Conservation (phyloP, 1,139 yeast species). For the Arxiozyma heterogenica region DNA sequence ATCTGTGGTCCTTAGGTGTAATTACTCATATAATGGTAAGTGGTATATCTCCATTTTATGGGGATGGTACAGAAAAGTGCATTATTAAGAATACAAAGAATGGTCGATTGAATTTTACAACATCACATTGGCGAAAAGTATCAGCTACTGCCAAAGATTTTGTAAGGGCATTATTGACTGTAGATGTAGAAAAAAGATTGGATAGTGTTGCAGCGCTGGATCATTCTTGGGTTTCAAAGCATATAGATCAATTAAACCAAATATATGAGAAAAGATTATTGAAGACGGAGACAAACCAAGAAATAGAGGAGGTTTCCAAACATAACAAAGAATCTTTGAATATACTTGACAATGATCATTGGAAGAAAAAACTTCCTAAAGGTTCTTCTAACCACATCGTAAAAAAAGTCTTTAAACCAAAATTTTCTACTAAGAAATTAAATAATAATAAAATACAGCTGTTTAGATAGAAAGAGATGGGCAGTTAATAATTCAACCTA, state of each 20-base stretch:
- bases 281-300: background rate
- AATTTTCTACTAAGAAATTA: background rate
- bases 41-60: constrained; percentile 56
- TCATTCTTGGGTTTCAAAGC: constrained; percentile 43
- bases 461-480: background rate
- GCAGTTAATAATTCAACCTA: no score
- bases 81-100: constrained; percentile 34
- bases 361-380: constrained; percentile 24
- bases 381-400: background rate
- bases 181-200: constrained; percentile 35
- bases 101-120: constrained; percentile 37
- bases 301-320: background rate
- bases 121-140: constrained; percentile 36
- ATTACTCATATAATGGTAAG: constrained; percentile 46
- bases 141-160: constrained; percentile 39
- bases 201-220: constrained; percentile 33
- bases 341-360: constrained; percentile 5
- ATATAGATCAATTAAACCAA: constrained; percentile 23
- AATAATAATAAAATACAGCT: background rate
- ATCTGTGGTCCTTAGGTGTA: constrained; percentile 61
- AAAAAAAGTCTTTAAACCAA: constrained; percentile 1
- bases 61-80: constrained; percentile 34
- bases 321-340: background rate
- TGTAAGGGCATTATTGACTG: constrained; percentile 35
- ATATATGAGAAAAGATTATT: constrained; percentile 29